These are phyloP conservation scores for Geotrichum carabidarum DNA, from an alignment of 1,139 yeast species.

Conservation along the genomic window DNA sequence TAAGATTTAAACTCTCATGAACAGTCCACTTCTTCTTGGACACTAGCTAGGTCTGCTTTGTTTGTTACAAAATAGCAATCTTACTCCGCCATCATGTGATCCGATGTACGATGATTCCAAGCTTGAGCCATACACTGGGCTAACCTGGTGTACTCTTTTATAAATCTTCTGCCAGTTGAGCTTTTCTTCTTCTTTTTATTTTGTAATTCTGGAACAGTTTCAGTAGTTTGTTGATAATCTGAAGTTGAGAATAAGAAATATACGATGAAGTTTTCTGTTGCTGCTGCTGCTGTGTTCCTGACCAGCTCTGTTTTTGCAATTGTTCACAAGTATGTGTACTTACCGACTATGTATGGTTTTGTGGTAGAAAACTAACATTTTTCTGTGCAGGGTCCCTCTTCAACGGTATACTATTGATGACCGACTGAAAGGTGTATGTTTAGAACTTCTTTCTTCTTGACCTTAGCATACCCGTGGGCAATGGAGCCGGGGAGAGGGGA, in stretches of 20 bases:
- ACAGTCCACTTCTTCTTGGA: too few species aligned
- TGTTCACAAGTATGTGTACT: conserved; percentile 33
- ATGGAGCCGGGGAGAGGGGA: not conserved
- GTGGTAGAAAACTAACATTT: not conserved
- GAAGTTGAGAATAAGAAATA: not conserved
- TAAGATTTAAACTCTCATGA: too few species aligned
- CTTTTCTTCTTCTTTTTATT: not conserved
- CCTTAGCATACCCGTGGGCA: not conserved
- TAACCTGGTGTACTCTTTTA: too few species aligned
- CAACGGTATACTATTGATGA: conserved; percentile 61
- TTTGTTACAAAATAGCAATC: too few species aligned
- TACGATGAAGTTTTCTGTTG: conserved; percentile 26
- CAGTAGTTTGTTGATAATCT: not conserved
- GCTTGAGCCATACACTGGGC: too few species aligned
- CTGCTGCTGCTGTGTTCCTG: conserved; percentile 50
- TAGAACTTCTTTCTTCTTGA: not conserved
- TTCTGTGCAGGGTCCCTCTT: conserved; percentile 45
- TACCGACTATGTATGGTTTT: not conserved
- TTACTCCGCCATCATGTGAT: too few species aligned
- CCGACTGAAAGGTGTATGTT: conserved; percentile 49
- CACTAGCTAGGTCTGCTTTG: too few species aligned
- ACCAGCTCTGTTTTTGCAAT: conserved; percentile 48
- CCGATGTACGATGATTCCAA: too few species aligned
- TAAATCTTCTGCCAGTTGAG: not conserved
- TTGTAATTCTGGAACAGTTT: not conserved